Evolutionary conservation across 441 rosid genomes (phyloP).

Genomic region (Metrosideros polymorpha): DNA sequence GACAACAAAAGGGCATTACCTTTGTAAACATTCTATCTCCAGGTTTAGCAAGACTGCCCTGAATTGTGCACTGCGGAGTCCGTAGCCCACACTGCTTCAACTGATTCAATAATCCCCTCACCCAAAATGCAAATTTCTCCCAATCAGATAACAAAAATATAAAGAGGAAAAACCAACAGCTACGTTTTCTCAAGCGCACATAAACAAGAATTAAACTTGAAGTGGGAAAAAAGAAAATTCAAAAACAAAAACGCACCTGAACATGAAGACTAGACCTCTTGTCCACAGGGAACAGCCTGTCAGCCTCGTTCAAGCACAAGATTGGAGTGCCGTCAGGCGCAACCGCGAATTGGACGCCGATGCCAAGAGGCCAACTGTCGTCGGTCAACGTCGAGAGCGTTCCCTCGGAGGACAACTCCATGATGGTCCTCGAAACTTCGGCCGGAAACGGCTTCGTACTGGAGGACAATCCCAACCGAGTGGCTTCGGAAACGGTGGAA

Average conservation of each 20-base stretch:
- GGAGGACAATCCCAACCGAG: conserved; percentile 8
- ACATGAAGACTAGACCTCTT: conserved; percentile 79
- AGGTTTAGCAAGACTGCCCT: conserved; percentile 61
- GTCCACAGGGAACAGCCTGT: conserved; percentile 29
- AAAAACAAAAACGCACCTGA: conserved; percentile 40
- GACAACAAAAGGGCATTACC: conserved; percentile 19
- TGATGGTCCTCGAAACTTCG: conserved; percentile 76
- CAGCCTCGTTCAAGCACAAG: conserved; percentile 38
- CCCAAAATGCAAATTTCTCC: not conserved
- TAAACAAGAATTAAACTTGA: not conserved
- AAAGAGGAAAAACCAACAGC: not conserved
- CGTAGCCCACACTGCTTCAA: conserved; percentile 79
- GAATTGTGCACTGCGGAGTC: conserved; percentile 87
- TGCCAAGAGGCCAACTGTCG: conserved; percentile 75
- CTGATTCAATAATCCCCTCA: conserved; percentile 27
- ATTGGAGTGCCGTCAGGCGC: conserved; percentile 75
- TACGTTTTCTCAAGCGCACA: not conserved
- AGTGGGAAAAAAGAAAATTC: not conserved
- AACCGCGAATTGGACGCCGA: conserved; percentile 81
- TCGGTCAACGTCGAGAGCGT: conserved; percentile 62
- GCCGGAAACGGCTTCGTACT: conserved; percentile 63
- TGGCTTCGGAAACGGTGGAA: conserved; percentile 34
- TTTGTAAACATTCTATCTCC: conserved; percentile 33
- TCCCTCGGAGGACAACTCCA: conserved; percentile 74
- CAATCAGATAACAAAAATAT: not conserved